Evolutionary conservation across 768 basidiomycete genomes (phyloP).

Genomic region (Psilocybe sp.): DNA sequence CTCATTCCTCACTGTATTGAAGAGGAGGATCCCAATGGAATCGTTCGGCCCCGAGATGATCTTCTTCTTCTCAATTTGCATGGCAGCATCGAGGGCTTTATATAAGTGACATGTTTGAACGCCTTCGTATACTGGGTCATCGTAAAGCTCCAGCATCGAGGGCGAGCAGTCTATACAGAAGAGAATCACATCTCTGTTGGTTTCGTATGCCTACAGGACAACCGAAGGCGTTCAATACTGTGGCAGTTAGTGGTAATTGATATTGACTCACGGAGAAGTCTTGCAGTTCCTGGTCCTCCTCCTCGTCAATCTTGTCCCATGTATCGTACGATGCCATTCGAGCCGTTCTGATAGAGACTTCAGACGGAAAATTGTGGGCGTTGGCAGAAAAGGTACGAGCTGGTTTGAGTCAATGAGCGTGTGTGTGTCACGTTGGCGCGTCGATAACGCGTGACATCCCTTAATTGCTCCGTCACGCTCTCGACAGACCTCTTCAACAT

Average conservation of each 20-base stretch:
- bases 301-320: conserved; percentile 77
- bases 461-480: neutral
- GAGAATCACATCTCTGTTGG: conserved; percentile 83
- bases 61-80: conserved; percentile 88
- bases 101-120: conserved; percentile 74
- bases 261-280: conserved; percentile 51
- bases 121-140: conserved; percentile 64
- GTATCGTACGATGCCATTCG: conserved; percentile 72
- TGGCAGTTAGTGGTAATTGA: too few relatives aligned
- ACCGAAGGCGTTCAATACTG: neutral
- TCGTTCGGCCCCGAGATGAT: conserved; percentile 88
- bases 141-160: conserved; percentile 78
- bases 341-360: neutral
- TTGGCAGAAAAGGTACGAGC: neutral
- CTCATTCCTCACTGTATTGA: conserved; percentile 74
- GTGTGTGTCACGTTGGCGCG: neutral
- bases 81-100: conserved; percentile 76
- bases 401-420: neutral
- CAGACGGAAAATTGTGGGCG: neutral
- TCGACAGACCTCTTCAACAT: neutral
- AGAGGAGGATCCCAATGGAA: conserved; percentile 85
- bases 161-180: conserved; percentile 94
- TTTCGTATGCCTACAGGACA: conserved; percentile 57
- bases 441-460: neutral
- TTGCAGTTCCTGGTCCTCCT: conserved; percentile 81